Evolutionary conservation across 345 rosid species (phyloP).

Genomic region (Ricinus communis): DNA sequence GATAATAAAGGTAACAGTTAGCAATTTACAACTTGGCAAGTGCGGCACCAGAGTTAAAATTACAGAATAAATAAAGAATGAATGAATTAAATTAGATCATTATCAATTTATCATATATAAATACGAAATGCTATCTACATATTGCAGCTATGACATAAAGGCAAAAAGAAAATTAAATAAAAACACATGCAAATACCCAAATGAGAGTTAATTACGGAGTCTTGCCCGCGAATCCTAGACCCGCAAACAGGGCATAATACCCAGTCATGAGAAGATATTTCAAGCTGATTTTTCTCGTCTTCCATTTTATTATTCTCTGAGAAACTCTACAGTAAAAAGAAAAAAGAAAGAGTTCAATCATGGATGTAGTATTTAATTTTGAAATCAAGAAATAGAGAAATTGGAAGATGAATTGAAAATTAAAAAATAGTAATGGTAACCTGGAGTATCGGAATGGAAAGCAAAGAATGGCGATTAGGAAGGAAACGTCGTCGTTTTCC

Average conservation of each 20-base stretch:
- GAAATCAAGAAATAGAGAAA: conserved; percentile 3
- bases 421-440: conserved; percentile 11
- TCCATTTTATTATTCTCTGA: not conserved
- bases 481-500: conserved; percentile 75
- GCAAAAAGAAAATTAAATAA: not conserved
- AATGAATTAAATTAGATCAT: too few species aligned
- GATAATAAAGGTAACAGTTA: not conserved
- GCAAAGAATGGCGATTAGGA: conserved; percentile 52
- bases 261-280: conserved; percentile 19
- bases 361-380: too few species aligned
- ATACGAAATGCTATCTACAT: too few species aligned
- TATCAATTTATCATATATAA: too few species aligned
- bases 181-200: conserved; percentile 42
- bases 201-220: conserved; percentile 53
- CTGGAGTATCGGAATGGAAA: conserved; percentile 43
- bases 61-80: too few species aligned
- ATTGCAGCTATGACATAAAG: not conserved
- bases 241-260: conserved; percentile 57
- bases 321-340: conserved; percentile 20
- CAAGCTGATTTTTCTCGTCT: conserved; percentile 9
- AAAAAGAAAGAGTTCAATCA: conserved; percentile 44
- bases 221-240: conserved; percentile 40
- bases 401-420: not conserved
- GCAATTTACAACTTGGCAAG: not conserved
- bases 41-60: not conserved